Evolutionary conservation across 345 rosid species (phyloP).

Genomic region (Eucalyptus decipiens): DNA sequence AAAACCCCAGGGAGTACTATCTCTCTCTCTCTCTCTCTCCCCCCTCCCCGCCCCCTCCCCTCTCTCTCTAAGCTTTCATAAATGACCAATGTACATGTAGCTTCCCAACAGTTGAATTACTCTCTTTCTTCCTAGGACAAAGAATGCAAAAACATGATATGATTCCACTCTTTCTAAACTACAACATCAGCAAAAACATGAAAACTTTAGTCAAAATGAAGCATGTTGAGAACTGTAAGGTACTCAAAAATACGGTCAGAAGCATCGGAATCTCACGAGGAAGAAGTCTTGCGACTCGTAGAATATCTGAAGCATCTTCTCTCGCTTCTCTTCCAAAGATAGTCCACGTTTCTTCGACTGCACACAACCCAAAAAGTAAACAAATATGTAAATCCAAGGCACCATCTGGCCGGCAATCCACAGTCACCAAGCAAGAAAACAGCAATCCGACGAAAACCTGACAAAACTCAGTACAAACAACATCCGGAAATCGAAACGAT

Average conservation of each 20-base stretch:
- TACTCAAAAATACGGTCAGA: neutral
- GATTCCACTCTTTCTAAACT: neutral
- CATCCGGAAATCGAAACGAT: neutral
- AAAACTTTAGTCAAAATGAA: neutral
- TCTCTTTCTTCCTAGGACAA: neutral
- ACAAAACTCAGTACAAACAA: neutral
- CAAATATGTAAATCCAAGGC: neutral
- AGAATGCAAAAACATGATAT: neutral
- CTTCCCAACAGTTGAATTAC: neutral
- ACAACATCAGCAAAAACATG: neutral
- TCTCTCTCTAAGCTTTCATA: neutral
- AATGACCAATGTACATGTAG: neutral
- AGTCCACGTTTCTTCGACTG: conserved; percentile 99
- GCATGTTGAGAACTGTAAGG: neutral
- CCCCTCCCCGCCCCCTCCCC: too few relatives aligned
- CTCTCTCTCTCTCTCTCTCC: neutral
- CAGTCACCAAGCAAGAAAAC: neutral
- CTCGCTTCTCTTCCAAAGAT: conserved; percentile 91
- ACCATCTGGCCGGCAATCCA: neutral
- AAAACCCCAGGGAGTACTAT: neutral
- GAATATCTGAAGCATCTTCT: conserved; percentile 91
- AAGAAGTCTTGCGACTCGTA: conserved; percentile 79
- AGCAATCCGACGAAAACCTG: neutral
- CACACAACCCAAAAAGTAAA: neutral
- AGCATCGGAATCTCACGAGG: conserved; percentile 37